A percentile compares a stretch with the other conserved stretches of the same genome.
Conservation (phyloP, 2,329 filamentous ascomycete genomes). For the Trichoderma afroharzianum region DNA sequence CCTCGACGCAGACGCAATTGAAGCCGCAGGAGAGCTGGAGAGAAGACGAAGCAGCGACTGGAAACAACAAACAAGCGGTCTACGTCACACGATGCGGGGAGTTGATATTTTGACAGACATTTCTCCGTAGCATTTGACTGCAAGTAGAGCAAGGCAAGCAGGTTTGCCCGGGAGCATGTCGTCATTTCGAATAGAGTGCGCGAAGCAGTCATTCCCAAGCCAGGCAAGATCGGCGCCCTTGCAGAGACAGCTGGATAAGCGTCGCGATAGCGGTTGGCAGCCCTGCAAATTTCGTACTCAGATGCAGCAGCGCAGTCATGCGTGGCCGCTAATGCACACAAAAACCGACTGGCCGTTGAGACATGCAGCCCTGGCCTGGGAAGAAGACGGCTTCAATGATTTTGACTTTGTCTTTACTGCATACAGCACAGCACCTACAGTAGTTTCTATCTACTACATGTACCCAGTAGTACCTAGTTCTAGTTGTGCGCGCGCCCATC, state of each 20-base stretch:
- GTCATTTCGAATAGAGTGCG: background rate
- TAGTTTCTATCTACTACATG: background rate
- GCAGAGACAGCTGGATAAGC: conserved; percentile 5
- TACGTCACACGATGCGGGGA: conserved; percentile 16
- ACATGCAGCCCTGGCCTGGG: too few species aligned
- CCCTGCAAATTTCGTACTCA: background rate
- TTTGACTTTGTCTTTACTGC: background rate
- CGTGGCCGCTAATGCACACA: conserved; percentile 8
- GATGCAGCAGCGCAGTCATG: background rate
- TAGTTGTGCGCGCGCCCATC: background rate
- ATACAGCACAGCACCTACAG: background rate
- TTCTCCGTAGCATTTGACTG: background rate
- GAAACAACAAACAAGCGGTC: background rate
- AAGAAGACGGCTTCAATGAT: background rate
- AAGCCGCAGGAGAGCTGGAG: background rate
- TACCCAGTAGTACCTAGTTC: background rate
- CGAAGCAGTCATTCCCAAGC: background rate
- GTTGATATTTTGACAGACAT: background rate
- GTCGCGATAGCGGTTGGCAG: conserved; percentile 2
- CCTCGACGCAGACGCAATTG: background rate
- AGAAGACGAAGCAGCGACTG: background rate
- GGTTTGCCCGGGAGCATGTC: conserved; percentile 11
- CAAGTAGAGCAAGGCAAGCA: background rate
- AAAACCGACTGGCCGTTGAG: too few species aligned
- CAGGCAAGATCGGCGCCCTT: conserved; percentile 14